Evolutionary conservation across 257 asterid species (phyloP).

Genomic region (Nicotiana attenuata): DNA sequence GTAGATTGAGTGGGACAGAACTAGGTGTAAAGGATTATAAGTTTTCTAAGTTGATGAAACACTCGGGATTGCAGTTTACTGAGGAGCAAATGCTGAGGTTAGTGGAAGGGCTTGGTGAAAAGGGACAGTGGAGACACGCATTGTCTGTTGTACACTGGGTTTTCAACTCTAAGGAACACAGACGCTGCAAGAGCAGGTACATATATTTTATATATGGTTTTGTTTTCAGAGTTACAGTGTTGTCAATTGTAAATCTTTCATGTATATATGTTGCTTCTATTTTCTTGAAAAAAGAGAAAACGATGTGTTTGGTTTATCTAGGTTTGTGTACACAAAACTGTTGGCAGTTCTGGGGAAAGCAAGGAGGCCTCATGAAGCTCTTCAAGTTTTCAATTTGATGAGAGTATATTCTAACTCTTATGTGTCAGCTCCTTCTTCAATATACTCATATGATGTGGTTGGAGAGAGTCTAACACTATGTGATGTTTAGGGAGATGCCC

Average conservation of each 20-base stretch:
- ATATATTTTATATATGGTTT: neutral
- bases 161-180: constrained; percentile 66
- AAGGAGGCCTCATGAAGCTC: constrained; percentile 70
- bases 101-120: constrained; percentile 72
- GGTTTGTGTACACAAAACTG: constrained; percentile 89
- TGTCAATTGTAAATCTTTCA: neutral
- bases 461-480: constrained; percentile 3
- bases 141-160: constrained; percentile 81
- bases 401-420: constrained; percentile 43
- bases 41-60: constrained; percentile 68
- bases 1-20: constrained; percentile 61
- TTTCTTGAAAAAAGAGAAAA: neutral
- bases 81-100: constrained; percentile 84
- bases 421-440: neutral
- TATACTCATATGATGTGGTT: constrained; percentile 12
- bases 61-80: constrained; percentile 73
- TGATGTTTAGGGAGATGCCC: constrained; percentile 56
- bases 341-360: constrained; percentile 78
- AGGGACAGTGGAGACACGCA: constrained; percentile 80
- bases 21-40: constrained; percentile 69
- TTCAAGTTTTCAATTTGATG: constrained; percentile 72
- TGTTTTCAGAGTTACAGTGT: neutral
- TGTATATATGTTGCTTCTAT: neutral
- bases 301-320: constrained; percentile 21
- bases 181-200: constrained; percentile 69